Percentiles rank a stretch among this genome's conserved stretches.
Conservation (phyloP, 345 rosid genomes). For the Aquilaria malaccensis region DNA sequence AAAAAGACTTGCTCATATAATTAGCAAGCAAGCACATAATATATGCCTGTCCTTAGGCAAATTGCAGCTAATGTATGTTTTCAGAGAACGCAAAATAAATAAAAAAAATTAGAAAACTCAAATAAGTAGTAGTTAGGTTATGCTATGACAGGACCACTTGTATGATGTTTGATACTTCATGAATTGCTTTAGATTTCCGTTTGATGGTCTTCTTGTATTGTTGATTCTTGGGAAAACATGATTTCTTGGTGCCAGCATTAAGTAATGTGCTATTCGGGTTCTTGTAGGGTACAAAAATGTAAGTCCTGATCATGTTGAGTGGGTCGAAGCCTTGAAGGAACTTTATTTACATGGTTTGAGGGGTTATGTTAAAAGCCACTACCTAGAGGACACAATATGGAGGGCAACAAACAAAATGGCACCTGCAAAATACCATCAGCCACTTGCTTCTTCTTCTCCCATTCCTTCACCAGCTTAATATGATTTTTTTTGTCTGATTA, state of each 20-base stretch:
- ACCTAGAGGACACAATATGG: slow-evolving; percentile 93
- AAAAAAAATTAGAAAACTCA: too few species aligned
- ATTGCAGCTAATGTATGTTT: too few species aligned
- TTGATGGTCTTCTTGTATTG: neutral
- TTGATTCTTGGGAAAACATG: neutral
- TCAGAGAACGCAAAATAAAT: too few species aligned
- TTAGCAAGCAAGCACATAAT: too few species aligned
- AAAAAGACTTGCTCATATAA: too few species aligned
- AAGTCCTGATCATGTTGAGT: slow-evolving; percentile 85
- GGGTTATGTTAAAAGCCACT: slow-evolving; percentile 79
- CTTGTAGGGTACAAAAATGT: slow-evolving; percentile 79
- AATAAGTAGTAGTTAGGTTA: too few species aligned
- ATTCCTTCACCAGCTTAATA: slow-evolving; percentile 62
- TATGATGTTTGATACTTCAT: neutral
- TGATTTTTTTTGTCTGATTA: too few species aligned
- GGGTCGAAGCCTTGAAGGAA: slow-evolving; percentile 97
- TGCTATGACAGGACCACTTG: neutral
- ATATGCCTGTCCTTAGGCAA: too few species aligned
- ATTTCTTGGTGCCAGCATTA: slow-evolving; percentile 11
- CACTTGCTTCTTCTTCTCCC: slow-evolving; percentile 77
- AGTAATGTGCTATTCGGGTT: slow-evolving; percentile 38
- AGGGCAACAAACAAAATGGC: slow-evolving; percentile 52
- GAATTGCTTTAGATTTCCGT: neutral
- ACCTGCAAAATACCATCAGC: slow-evolving; percentile 43
- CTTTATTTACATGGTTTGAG: slow-evolving; percentile 85